Base-by-base conservation (phyloP, 306 rosid genomes). In the Vigna nakashimae region DNA sequence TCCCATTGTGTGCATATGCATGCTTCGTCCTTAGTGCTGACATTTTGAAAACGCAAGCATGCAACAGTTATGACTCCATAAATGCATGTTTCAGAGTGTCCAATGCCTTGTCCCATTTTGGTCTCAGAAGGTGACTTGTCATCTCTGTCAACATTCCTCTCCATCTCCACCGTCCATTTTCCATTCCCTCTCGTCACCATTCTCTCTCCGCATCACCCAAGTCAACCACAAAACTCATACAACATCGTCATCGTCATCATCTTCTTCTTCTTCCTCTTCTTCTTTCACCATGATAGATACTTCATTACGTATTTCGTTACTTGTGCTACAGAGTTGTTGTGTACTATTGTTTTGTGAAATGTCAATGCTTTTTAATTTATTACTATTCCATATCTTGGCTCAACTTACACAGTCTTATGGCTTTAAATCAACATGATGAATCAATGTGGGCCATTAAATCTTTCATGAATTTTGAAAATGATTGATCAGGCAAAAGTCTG, bases 81-180 rank as follows among this genome's bases (percentile, higher is more conserved):
- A 88, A 85, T 88, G 91, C 85, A 80, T 57, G 83, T 71, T 67
- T 42, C 84, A 82, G 84, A 42, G 63, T 62, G 80, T 76, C 75
- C 81, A 77, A 74, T 85, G 81, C 74, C 76, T 78, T 81, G 88
- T 83, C 84, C 42, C 18, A 53, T 81, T 81, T 62, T 28, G 64
- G 50, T 45, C 16, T 45, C 5, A 45, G 50, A 12, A 45, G 4
- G 14, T 11, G 66, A 72, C 85, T 74, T 78, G 81, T 85, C 88
- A 78, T 77, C 81, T 68, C 80, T 83, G 69, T 66, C 88, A 72
- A 87, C 95, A 88, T 88, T 90, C 96, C 84, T 46, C 28, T 2
- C 10, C 28, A 85, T 85, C 86, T 66, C 83, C 45, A 70, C 84
- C 86, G 79, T 85, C 30, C 84, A 71, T 74, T 82, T 82, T 55